Evolutionary conservation across 305 asterid genomes (phyloP).

Genomic region (Galium porrigens): DNA sequence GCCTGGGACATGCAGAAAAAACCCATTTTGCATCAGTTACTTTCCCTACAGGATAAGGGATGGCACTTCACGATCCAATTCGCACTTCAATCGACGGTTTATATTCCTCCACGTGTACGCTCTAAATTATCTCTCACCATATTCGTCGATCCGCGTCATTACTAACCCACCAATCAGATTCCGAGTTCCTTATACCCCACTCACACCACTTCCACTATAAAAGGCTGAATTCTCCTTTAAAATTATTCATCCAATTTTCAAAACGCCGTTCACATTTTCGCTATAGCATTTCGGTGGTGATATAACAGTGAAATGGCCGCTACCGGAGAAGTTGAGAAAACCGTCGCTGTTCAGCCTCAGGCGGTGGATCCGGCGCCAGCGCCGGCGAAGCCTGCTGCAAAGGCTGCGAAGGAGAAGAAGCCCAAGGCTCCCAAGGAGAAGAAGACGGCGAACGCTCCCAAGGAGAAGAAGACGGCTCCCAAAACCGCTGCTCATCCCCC

Average conservation of each 20-base stretch:
- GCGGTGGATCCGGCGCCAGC: conserved; percentile 16
- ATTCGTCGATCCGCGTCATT: conserved; percentile 19
- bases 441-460: conserved; percentile 23
- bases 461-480: conserved; percentile 34
- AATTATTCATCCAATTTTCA: neutral
- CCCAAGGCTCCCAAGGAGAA: conserved; percentile 33
- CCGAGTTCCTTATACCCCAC: neutral
- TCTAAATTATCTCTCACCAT: neutral
- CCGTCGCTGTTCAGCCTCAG: conserved; percentile 17
- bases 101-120: conserved; percentile 22
- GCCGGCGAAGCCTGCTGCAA: conserved; percentile 17
- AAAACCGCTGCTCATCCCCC: conserved; percentile 55
- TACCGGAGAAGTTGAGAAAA: conserved; percentile 25
- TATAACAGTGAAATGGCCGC: conserved; percentile 25
- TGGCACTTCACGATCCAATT: conserved; percentile 25
- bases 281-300: neutral
- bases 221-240: conserved; percentile 7
- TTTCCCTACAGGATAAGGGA: conserved; percentile 21
- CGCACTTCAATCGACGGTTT: conserved; percentile 18
- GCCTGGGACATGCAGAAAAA: conserved; percentile 3
- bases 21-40: neutral
- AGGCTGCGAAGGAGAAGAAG: conserved; percentile 37
- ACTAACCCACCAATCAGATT: conserved; percentile 26
- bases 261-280: neutral
- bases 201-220: conserved; percentile 27